phyloP scores from a whole-genome alignment of 768 basidiomycete species.

The Termitomyces eurrhizus region DNA sequence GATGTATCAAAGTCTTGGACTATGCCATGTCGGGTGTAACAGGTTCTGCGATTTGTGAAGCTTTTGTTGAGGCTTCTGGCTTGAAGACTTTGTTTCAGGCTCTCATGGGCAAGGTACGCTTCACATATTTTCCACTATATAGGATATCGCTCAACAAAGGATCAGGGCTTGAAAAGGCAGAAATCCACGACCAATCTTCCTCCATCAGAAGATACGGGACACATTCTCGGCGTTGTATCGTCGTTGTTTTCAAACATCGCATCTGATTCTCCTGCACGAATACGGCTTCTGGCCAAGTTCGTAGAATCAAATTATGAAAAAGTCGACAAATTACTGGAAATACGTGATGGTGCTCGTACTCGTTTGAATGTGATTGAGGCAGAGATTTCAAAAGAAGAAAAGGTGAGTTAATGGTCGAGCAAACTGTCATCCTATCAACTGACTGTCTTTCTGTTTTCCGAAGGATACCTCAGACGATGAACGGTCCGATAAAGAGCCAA shows the following conservation, averaged over 20 bases:
- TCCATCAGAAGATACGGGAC: slow-evolving; percentile 78
- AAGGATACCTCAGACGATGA: slow-evolving; percentile 58
- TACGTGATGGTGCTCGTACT: slow-evolving; percentile 65
- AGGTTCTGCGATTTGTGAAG: slow-evolving; percentile 68
- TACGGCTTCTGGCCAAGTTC: slow-evolving; percentile 88
- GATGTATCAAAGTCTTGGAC: slow-evolving; percentile 88
- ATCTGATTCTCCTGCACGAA: slow-evolving; percentile 76
- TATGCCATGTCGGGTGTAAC: slow-evolving; percentile 82
- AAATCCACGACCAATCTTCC: slow-evolving; percentile 43
- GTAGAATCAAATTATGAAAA: slow-evolving; percentile 93
- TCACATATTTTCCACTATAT: not conserved
- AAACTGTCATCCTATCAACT: not conserved
- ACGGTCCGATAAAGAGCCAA: slow-evolving; percentile 60
- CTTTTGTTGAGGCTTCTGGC: slow-evolving; percentile 84
- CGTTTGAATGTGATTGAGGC: slow-evolving; percentile 59
- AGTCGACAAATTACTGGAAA: slow-evolving; percentile 87
- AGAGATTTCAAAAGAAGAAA: slow-evolving; percentile 67
- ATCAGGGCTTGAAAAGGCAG: slow-evolving; percentile 59
- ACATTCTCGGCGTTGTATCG: slow-evolving; percentile 83
- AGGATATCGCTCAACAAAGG: slow-evolving; percentile 9
- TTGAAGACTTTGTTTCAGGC: slow-evolving; percentile 87
- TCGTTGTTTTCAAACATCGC: slow-evolving; percentile 85
- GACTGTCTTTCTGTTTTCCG: not conserved
- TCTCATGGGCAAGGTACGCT: slow-evolving; percentile 87
- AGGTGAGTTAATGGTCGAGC: slow-evolving; percentile 35